Evolutionary conservation across 805 yeast species (phyloP).

Genomic region (Wickerhamomyces rabaulensis): DNA sequence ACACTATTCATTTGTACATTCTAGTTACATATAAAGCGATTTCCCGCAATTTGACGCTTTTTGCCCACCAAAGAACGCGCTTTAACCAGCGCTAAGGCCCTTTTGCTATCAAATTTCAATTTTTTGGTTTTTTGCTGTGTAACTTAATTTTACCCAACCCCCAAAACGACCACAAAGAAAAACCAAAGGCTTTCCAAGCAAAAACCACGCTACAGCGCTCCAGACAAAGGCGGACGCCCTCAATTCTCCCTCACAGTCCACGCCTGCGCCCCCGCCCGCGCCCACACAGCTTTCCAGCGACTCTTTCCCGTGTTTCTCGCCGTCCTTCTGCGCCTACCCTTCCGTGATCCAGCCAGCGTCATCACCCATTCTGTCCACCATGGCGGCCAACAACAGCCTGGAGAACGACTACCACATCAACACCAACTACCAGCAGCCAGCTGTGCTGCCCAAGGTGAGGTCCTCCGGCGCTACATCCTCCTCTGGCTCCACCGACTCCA

Average conservation of each 20-base stretch:
- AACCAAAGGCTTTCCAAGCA: not conserved
- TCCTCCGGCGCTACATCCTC: slow-evolving; percentile 6
- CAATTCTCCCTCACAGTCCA: not conserved
- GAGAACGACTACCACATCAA: slow-evolving; percentile 22
- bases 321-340: not conserved
- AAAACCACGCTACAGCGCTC: not conserved
- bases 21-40: no score
- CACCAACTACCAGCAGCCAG: slow-evolving; percentile 17
- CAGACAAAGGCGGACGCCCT: not conserved
- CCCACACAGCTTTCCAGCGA: not conserved
- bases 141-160: not conserved
- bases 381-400: slow-evolving; percentile 4
- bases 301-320: not conserved
- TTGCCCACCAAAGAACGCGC: not conserved
- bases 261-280: not conserved
- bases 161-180: slow-evolving; percentile 1
- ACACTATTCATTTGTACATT: no score
- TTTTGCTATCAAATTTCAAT: not conserved
- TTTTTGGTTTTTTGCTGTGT: not conserved
- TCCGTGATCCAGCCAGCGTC: not conserved
- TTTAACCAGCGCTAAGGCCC: not conserved
- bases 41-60: no score
- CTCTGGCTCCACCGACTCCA: slow-evolving; percentile 3
- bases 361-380: not conserved
- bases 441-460: slow-evolving; percentile 22